Percentiles rank a stretch among this genome's conserved stretches.
phyloP scores from a whole-genome alignment of 345 rosid genomes.

The Lenwebbia sp. region DNA sequence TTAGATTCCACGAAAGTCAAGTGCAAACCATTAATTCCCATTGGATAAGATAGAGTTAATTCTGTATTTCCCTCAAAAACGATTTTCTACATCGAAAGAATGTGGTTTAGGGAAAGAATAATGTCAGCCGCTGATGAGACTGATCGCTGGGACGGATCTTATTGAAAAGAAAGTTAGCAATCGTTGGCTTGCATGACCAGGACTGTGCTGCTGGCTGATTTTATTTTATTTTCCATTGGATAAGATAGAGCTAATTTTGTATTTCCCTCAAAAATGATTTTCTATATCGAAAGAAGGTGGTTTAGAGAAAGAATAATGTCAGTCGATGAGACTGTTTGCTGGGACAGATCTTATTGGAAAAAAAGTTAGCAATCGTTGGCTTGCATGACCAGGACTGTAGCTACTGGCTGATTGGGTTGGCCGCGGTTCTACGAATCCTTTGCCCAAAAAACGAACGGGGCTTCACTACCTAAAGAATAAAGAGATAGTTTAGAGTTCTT shows the following conservation, averaged over 20 bases:
- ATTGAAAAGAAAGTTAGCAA: too few relatives aligned
- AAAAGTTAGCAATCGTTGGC: too few relatives aligned
- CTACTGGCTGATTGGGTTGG: not conserved
- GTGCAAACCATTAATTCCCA: not conserved
- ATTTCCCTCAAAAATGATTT: not conserved
- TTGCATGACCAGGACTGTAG: not conserved
- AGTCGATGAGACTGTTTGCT: rapidly evolving
- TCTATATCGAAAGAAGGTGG: not conserved
- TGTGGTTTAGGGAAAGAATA: not conserved
- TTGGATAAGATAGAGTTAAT: not conserved
- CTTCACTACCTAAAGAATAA: too few relatives aligned
- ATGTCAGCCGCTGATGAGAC: rapidly evolving
- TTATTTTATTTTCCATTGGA: not conserved
- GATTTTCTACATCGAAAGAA: not conserved
- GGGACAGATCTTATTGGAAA: not conserved
- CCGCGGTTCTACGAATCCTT: too few relatives aligned
- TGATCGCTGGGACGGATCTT: not conserved
- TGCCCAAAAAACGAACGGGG: too few relatives aligned
- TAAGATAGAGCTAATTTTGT: not conserved
- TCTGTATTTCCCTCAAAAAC: not conserved
- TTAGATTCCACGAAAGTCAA: not conserved
- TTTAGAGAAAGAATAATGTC: too few relatives aligned
- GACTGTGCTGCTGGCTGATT: not conserved
- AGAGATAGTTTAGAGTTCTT: too few relatives aligned
- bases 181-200: not conserved